Evolutionary conservation across 352 stramenopile genomes (phyloP).

Genomic region (Globisporangium echinulatum): DNA sequence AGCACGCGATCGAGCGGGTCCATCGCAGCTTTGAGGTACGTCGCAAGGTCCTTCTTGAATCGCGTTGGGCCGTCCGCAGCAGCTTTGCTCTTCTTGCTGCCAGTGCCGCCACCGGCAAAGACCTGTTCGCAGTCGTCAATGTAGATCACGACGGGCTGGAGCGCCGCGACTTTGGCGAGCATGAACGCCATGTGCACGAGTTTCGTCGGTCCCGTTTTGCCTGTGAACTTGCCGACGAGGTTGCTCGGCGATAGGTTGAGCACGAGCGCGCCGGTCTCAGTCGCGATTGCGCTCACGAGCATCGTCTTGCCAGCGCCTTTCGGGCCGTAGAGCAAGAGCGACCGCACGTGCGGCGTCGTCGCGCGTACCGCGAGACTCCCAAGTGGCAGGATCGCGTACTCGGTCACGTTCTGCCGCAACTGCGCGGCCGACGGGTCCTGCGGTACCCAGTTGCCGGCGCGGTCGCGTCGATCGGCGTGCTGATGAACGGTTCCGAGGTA

Average conservation of each 20-base stretch:
- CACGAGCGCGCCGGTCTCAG: conserved; percentile 90
- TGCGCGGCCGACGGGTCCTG: conserved; percentile 89
- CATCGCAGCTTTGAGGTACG: conserved; percentile 90
- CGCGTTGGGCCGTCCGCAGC: conserved; percentile 67
- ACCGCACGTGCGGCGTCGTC: conserved; percentile 73
- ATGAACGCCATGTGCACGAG: conserved; percentile 93
- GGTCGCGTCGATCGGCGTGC: conserved; percentile 53
- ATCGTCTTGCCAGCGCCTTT: conserved; percentile 90
- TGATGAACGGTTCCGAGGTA: conserved; percentile 80
- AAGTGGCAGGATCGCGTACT: conserved; percentile 90
- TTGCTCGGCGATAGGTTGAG: conserved; percentile 92
- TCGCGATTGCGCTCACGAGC: conserved; percentile 89
- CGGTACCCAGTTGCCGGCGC: conserved; percentile 84
- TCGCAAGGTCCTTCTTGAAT: conserved; percentile 92
- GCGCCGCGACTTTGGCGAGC: conserved; percentile 77
- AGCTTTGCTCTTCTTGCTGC: conserved; percentile 73
- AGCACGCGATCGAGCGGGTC: conserved; percentile 88
- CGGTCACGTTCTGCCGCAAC: conserved; percentile 82
- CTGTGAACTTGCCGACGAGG: conserved; percentile 91
- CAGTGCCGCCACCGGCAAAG: conserved; percentile 45
- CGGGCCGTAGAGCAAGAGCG: conserved; percentile 93
- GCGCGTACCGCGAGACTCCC: conserved; percentile 67
- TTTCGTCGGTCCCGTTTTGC: conserved; percentile 89
- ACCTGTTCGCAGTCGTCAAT: conserved; percentile 92
- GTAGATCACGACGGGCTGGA: conserved; percentile 91